Conservation (phyloP, 1,284 basidiomycete genomes). For the Fistulinella cinereoalba region DNA sequence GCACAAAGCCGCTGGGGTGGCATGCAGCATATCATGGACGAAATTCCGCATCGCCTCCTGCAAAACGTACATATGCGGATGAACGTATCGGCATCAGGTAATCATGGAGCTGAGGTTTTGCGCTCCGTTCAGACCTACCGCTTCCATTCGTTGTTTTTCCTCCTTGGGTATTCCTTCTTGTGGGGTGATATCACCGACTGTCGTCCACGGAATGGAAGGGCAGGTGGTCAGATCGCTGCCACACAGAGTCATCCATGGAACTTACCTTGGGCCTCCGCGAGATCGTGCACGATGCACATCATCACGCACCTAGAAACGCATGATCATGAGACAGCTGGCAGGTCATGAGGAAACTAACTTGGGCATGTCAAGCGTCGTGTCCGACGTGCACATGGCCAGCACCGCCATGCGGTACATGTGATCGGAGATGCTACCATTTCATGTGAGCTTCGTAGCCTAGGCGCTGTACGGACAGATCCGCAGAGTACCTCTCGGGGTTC, state of each 20-base stretch:
- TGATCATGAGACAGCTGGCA: neutral
- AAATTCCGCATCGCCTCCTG: conserved; percentile 92
- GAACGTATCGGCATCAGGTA: neutral
- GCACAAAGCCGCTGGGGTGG: conserved; percentile 71
- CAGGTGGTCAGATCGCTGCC: conserved; percentile 1
- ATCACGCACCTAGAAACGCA: conserved; percentile 68
- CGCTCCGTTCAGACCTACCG: conserved; percentile 47
- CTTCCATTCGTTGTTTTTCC: conserved; percentile 79
- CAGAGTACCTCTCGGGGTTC: conserved; percentile 70
- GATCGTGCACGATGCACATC: conserved; percentile 91
- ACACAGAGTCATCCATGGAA: neutral
- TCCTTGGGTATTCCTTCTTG: conserved; percentile 80
- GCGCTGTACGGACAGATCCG: neutral
- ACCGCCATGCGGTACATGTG: conserved; percentile 98
- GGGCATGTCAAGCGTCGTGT: conserved; percentile 68
- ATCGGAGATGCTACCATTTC: conserved; percentile 76
- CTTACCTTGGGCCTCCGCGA: conserved; percentile 89
- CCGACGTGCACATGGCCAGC: conserved; percentile 81
- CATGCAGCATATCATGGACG: conserved; percentile 85
- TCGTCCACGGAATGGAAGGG: neutral
- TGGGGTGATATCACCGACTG: conserved; percentile 93
- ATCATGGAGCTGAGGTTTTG: neutral
- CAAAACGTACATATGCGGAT: neutral
- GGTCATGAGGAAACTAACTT: conserved; percentile 47
- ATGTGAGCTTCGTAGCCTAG: neutral